Base-by-base conservation (phyloP, 371 early-diverging fungal species). In the Mucor racemosus region DNA sequence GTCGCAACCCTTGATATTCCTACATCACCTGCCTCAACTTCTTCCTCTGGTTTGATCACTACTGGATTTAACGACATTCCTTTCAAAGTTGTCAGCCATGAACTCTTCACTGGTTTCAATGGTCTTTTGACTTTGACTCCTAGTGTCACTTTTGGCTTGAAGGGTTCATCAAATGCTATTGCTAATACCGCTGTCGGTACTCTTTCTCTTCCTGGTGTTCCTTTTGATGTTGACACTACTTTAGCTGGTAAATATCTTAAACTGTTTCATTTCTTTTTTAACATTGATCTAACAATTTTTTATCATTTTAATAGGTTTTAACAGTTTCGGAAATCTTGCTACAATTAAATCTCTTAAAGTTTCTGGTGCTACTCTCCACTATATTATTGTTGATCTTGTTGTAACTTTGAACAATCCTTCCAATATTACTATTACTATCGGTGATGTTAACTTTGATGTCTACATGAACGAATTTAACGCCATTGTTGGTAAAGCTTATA, bases 141-240 rank as follows among this genome's bases (percentile, higher is more conserved):
- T 21, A 70, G 75, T 11, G 76, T 71, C 44, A 66, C 82, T 10
- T 82, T 88, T 77, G 83, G 74, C 57, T 65, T 88, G 60, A 36
- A 70, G 41, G 88, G 88, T 71, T 66, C 76, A 9, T 78, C 81
- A 10, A 80, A 82, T 65, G 77, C 86, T 36, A 62, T 79, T 38
- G 78, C 86, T 26, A 60, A 71, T 3, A 87, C 87, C 14, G 84
- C 85, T 60, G 79, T 85, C 41, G 88, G 88, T 64, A 42, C 38
- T 17, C 73, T 88, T 57, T 66, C 73, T 40, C 76, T 88, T 48
- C 73, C 76, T 26, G 80, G 82, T 44, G 73, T 88, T 54, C 55
- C 50, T 4, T 83, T 87, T 64, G 73, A 77, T 40, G 87, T 88
- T 26, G 62, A 70, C 4, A 80, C 86, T 10, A 67, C 76, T 46